Base-by-base conservation (phyloP, 2,329 filamentous ascomycete species). In the Penicillium paneum region DNA sequence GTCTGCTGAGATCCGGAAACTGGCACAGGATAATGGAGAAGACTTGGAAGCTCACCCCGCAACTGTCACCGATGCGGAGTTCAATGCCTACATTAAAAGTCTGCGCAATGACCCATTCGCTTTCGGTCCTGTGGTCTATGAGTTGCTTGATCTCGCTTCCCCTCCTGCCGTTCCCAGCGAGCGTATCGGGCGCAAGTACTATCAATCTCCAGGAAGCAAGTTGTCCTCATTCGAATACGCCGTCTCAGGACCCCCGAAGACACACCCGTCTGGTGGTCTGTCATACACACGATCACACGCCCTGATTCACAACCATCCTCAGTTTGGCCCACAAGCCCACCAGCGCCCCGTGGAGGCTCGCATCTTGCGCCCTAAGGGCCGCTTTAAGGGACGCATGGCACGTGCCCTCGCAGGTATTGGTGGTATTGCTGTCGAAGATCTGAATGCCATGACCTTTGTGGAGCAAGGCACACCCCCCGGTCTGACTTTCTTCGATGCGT, bases 221-320 rank as follows among this genome's bases (percentile, higher is more conserved):
- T 57, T 72, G 43, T 69, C 67, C 26, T 70, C 77, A 8, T 55
- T 71, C 10, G 74, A 75, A 53, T 81, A 81, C 62, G 73, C 72
- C 32, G 64, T 69, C 31, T 68, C 68, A 28, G 81, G 80, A 3
- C 82, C 82, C 19, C 82, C 83, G 1, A 80, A 79, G 54, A 87
- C 85, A 8, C 85, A 88, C 69, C 85, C 85, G 3, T 85, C 82
- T 4, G 85, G 82, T 5, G 85, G 85, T 58, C 74, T 88, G 5
- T 81, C 81, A 13, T 87, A 88, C 66, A 72, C 82, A 3, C 79
- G 82, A 45, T 81, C 81, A 12, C 76, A 78, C 51, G 74, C 81
- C 21, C 74, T 80, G 63, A 71, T 83, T 41, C 73, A 78, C 61
- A 87, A 87, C 64, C 83, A 87, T 65, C 82, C 84, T 2, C 67